These are phyloP conservation scores for Zychaea mexicana DNA, from an alignment of 371 early-diverging fungal genomes.

Conservation along the genomic window DNA sequence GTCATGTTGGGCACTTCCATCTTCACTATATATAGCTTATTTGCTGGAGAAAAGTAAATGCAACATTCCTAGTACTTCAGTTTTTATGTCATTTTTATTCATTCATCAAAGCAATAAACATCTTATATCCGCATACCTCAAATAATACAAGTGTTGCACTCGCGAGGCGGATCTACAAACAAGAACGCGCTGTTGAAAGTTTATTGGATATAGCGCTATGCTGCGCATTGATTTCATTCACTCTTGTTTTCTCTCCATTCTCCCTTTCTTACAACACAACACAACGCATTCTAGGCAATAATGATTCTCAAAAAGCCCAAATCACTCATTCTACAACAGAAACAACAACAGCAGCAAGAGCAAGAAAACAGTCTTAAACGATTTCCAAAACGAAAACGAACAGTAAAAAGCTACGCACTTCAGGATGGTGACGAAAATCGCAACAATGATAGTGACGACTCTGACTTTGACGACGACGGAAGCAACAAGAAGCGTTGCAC, in stretches of 20 bases:
- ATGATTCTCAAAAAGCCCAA: conserved; percentile 31
- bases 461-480: conserved; percentile 27
- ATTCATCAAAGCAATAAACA: too few relatives aligned
- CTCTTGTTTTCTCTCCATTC: not conserved
- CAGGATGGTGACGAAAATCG: not conserved
- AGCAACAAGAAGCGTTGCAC: conserved; percentile 13
- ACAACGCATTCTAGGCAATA: too few relatives aligned
- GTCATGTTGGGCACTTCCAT: conserved; percentile 29
- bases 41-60: not conserved
- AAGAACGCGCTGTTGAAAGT: not conserved
- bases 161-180: not conserved
- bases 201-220: too few relatives aligned
- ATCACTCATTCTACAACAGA: conserved; percentile 8
- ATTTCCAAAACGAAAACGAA: conserved; percentile 21
- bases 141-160: not conserved
- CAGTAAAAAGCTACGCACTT: conserved; percentile 11
- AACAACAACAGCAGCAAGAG: conserved; percentile 5
- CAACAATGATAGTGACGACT: conserved; percentile 23
- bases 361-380: not conserved
- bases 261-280: not conserved
- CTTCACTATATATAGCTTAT: conserved; percentile 13
- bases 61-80: too few relatives aligned
- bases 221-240: conserved; percentile 3
- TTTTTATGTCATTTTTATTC: too few relatives aligned
- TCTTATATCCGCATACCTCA: too few relatives aligned